phyloP scores from a whole-genome alignment of 164 flowering plant species.

The Aristolochia contorta region DNA sequence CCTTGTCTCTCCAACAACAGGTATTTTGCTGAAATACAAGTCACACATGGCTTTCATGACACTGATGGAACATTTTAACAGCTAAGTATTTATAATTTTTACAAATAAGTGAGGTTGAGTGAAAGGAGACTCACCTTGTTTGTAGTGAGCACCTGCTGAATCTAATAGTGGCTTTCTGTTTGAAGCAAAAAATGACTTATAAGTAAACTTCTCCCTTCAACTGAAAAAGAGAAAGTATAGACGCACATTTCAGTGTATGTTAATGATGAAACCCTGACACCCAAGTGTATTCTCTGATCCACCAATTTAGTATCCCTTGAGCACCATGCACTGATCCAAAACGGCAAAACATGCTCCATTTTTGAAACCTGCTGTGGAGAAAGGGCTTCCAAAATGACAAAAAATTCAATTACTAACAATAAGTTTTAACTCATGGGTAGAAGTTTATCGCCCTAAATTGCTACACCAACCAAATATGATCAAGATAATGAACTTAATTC shows the following conservation, averaged over 20 bases:
- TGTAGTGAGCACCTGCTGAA: slow-evolving; percentile 43
- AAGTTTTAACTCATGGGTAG: background rate
- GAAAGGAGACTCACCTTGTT: slow-evolving; percentile 39
- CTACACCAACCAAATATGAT: background rate
- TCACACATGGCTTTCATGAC: no score
- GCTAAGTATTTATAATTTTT: no score
- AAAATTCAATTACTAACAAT: background rate
- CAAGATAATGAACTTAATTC: background rate
- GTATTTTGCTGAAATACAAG: slow-evolving; percentile 41
- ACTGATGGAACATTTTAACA: no score
- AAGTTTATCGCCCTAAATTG: background rate
- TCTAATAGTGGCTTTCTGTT: slow-evolving; percentile 50
- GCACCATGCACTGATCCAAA: slow-evolving; percentile 42
- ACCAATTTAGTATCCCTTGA: slow-evolving; percentile 24
- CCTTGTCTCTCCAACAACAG: slow-evolving; percentile 51
- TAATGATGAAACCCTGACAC: slow-evolving; percentile 68
- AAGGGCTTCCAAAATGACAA: slow-evolving; percentile 48
- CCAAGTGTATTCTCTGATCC: slow-evolving; percentile 39
- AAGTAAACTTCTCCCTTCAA: background rate
- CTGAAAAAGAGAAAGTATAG: slow-evolving; percentile 2
- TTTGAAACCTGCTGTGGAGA: slow-evolving; percentile 70
- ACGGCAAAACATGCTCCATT: slow-evolving; percentile 81
- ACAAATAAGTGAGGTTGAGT: no score
- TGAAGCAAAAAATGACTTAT: slow-evolving; percentile 2
- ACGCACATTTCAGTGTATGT: slow-evolving; percentile 59